Percentiles rank a stretch among this genome's conserved stretches.
Conservation (phyloP, 805 yeast genomes). For the Monosporozyma siamensis region DNA sequence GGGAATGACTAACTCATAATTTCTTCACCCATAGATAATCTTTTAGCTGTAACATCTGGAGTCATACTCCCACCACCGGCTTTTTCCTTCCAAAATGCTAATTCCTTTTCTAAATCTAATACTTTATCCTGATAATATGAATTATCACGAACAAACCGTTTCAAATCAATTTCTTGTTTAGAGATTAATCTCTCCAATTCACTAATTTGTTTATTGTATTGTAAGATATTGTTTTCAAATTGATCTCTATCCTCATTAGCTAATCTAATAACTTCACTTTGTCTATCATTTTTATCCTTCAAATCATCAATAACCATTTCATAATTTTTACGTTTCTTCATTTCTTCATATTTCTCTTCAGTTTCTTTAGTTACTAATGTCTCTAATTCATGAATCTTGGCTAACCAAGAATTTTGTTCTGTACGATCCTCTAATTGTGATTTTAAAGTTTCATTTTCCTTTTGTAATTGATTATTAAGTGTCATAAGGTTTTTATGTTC, state of each 20-base stretch:
- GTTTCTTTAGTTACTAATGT: conserved; percentile 39
- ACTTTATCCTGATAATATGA: conserved; percentile 45
- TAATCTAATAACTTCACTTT: conserved; percentile 39
- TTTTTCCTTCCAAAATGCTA: conserved; percentile 45
- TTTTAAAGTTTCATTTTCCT: conserved; percentile 39
- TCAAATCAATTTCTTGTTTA: conserved; percentile 35
- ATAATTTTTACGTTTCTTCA: conserved; percentile 40
- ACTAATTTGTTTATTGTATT: conserved; percentile 37
- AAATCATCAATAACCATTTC: conserved; percentile 48
- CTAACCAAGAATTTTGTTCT: conserved; percentile 50
- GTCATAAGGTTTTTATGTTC: conserved; percentile 61
- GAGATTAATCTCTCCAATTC: conserved; percentile 38
- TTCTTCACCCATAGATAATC: neutral
- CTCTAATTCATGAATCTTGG: conserved; percentile 46
- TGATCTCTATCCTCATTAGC: conserved; percentile 53
- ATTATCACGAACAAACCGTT: conserved; percentile 47
- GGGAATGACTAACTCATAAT: neutral
- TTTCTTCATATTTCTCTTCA: conserved; percentile 41
- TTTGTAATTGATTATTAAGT: conserved; percentile 43
- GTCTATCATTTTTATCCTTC: conserved; percentile 42
- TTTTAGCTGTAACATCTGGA: neutral
- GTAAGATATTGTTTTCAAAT: conserved; percentile 42
- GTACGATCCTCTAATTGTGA: conserved; percentile 40
- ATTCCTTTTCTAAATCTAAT: conserved; percentile 45
- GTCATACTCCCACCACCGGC: conserved; percentile 8